Evolutionary conservation across 768 basidiomycete genomes (phyloP).

Genomic region (Tylopilus sp.): DNA sequence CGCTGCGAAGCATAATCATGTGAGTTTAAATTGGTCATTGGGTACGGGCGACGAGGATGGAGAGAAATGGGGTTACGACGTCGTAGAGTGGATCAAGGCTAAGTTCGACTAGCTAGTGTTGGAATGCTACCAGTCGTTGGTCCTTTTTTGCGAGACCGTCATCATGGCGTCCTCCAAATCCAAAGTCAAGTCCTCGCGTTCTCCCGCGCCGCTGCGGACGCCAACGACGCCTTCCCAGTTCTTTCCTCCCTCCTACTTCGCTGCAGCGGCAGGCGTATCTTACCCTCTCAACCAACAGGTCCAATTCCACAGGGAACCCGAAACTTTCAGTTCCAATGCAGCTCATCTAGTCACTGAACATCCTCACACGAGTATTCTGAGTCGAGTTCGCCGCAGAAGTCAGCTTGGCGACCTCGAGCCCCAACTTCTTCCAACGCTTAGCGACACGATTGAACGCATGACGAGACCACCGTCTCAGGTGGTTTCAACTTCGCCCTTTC

Average conservation of each 20-base stretch:
- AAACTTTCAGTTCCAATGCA: constrained; percentile 18
- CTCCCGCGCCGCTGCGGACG: constrained; percentile 35
- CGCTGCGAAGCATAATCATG: constrained; percentile 57
- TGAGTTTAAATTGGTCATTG: constrained; percentile 51
- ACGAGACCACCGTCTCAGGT: constrained; percentile 48
- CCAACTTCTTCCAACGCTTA: constrained; percentile 63
- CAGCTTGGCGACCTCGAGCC: constrained; percentile 54
- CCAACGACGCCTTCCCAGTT: constrained; percentile 36
- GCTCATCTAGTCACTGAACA: constrained; percentile 5
- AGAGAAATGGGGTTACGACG: constrained; percentile 59
- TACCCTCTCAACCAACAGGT: constrained; percentile 16
- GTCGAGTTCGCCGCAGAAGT: constrained; percentile 32
- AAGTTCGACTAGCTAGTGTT: constrained; percentile 7
- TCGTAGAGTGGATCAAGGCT: constrained; percentile 34
- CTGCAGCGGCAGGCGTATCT: constrained; percentile 43
- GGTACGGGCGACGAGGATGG: constrained; percentile 53
- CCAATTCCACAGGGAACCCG: background rate
- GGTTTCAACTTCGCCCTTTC: constrained; percentile 8
- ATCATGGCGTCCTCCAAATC: constrained; percentile 14
- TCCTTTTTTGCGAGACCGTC: background rate
- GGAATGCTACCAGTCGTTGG: constrained; percentile 3
- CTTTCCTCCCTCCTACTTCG: constrained; percentile 55
- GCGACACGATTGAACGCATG: constrained; percentile 74
- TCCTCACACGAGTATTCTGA: background rate
- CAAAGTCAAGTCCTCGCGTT: constrained; percentile 39